Conservation (phyloP, 2,329 filamentous ascomycete genomes). For the Dothiorella sarmentorum region DNA sequence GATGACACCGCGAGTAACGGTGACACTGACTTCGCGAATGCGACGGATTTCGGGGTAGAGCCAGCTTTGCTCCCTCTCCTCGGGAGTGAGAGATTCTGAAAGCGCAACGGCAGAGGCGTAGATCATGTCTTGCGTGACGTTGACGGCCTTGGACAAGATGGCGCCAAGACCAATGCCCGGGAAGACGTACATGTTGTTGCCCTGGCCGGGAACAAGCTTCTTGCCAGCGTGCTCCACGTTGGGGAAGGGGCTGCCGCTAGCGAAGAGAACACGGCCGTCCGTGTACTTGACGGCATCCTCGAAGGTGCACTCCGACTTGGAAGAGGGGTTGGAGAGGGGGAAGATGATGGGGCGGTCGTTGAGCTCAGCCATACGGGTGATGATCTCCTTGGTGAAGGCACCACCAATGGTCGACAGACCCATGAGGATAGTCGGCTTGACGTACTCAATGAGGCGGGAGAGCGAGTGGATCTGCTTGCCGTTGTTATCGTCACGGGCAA, state of each 20-base stretch:
- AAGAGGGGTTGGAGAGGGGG: constrained; percentile 92
- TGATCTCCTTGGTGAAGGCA: constrained; percentile 83
- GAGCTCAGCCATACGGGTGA: constrained; percentile 57
- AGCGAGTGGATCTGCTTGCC: constrained; percentile 70
- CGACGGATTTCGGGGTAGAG: constrained; percentile 90
- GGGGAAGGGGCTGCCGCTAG: constrained; percentile 89
- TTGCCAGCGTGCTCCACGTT: constrained; percentile 53
- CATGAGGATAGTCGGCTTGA: constrained; percentile 91
- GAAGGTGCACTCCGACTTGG: constrained; percentile 96
- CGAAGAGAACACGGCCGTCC: constrained; percentile 87
- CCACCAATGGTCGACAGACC: constrained; percentile 92
- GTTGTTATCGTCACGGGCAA: constrained; percentile 62
- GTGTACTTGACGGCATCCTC: constrained; percentile 90
- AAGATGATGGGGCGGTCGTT: constrained; percentile 76
- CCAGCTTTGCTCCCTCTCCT: constrained; percentile 78
- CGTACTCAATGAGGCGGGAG: constrained; percentile 88
- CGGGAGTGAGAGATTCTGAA: constrained; percentile 70
- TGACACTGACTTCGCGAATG: constrained; percentile 82
- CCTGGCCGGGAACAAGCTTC: constrained; percentile 52
- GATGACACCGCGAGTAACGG: constrained; percentile 89
- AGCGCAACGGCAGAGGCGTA: constrained; percentile 87
- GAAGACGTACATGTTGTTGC: constrained; percentile 93
- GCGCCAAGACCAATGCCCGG: constrained; percentile 91
- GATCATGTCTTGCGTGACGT: constrained; percentile 92
- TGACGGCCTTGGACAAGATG: constrained; percentile 83